Evolutionary conservation across 2,329 filamentous ascomycete genomes (phyloP), one percentile per base, ranked within the genome.

Genomic region (Claviceps sp.): DNA sequence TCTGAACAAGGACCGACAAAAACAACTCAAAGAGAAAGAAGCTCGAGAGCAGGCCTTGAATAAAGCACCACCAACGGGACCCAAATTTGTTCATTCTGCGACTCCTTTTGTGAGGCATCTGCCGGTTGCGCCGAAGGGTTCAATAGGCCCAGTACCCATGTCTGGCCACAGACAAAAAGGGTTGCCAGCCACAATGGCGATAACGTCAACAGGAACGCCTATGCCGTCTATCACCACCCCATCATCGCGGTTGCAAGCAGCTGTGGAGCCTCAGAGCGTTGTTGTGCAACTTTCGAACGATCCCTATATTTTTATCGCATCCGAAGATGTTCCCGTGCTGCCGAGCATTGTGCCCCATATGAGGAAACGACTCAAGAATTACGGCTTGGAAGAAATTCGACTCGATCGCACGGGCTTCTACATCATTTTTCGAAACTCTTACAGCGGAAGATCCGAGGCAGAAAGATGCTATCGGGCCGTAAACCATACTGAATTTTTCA

Each of bases 281-380:
- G 71, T 85, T 22, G 71, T 77, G 37, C 82, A 83, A 57, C 79
- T 96, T 49, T 82, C 84, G 62, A 79, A 82, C 49, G 83, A 87
- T 54, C 93, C 93, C 0, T 96, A 95, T 64, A 83, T 97, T 40
- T 96, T 95, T 63, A 85, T 98, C 53, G 77, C 88, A n/a, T 81
- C 87, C 58, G 79, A 83, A 54, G 89, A 85, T 59, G 91, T 98
- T 1, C 93, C 93, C 1, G 86, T 95, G 13, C 80, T 96, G 62
- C 77, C 78, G 36, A 85, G 88, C 24, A 97, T 91, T 1, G 80
- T 96, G 52, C 82, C 85, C 4, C 93, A 98, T 70, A 78, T 98
- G 71, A 88, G 89, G 70, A 94, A 91, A 67, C 80, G 91, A 49
- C 73, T 97, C 51, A 93, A 91, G 67, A 81, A 83, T 49, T 95